Base-by-base conservation (phyloP, 768 basidiomycete genomes). In the Collybia mongolica region DNA sequence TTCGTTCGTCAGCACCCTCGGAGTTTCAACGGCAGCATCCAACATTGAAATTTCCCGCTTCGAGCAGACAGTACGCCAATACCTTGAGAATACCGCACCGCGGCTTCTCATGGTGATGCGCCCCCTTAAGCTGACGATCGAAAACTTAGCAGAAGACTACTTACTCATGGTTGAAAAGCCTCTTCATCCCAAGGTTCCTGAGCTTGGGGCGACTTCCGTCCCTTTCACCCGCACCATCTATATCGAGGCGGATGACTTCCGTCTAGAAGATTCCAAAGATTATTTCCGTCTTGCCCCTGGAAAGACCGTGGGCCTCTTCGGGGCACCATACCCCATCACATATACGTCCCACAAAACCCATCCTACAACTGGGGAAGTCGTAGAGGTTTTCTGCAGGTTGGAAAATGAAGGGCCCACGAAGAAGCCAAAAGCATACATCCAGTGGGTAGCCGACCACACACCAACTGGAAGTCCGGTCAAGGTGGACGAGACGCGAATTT, bases 211-310 rank as follows among this genome's bases (percentile, higher is more conserved):
- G 12, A 86, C 87, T 39, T 80, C 72, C 28, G 81, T 94, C 45
- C 93, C 93, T 5, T 90, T 98, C 70, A 91, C 94, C 9, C 83
- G 86, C 18, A 88, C 83, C 6, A 74, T 99, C 50, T 98, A 90
- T 70, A 98, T 98, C 62, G 96, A 99, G 54, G 75, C 77, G 23
- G 89, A 92, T 52, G 97, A 99, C 69, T 99, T 99, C 79, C 80
- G 97, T 46, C 70, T 88, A 29, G 82, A 90, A 57, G 94, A 96
- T 62, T 90, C 92, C 19, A 86, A 86, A 54, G 95, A 98, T 64
- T 99, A 97, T 71, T 98, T 95, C 84, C 87, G 97, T 37, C 86
- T 99, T 40, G 93, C 96, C 14, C 97, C 97, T 6, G 95, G 95
- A 40, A 98, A 98, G 74, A 93, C 93, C 0, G 97, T 98, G 38